Percentiles rank a stretch among this genome's conserved stretches.
phyloP scores from a whole-genome alignment of 1,139 yeast genomes.

The Taphrina pruni region DNA sequence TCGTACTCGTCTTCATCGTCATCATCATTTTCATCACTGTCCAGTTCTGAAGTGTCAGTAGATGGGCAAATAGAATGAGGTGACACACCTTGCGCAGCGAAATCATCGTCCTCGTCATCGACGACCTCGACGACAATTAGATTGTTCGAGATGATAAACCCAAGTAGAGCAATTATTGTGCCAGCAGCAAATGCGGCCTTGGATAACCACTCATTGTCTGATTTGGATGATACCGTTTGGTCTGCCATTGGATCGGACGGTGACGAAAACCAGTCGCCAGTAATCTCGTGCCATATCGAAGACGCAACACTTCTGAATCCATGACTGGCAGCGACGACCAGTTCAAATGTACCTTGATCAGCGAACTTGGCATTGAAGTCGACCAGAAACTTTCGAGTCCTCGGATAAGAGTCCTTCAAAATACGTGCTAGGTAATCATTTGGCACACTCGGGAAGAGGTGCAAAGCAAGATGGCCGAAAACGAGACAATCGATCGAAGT shows the following conservation, averaged over 20 bases:
- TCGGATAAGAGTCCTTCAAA: constrained; percentile 27
- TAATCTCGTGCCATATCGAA: constrained; percentile 2
- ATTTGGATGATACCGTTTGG: not conserved
- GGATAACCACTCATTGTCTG: constrained; percentile 17
- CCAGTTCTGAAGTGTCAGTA: not conserved
- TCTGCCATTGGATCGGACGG: not conserved
- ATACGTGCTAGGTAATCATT: constrained; percentile 44
- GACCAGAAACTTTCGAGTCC: constrained; percentile 28
- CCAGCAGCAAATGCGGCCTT: constrained; percentile 20
- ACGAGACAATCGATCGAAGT: constrained; percentile 40
- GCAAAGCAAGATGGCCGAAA: constrained; percentile 38
- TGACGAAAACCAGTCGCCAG: not conserved
- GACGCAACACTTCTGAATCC: not conserved
- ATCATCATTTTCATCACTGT: constrained; percentile 16
- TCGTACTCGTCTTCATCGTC: constrained; percentile 8
- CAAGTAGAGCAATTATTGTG: constrained; percentile 13
- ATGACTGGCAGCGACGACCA: not conserved
- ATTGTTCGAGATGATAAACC: constrained; percentile 16
- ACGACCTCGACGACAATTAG: constrained; percentile 24
- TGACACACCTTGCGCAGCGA: not conserved
- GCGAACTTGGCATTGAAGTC: constrained; percentile 13
- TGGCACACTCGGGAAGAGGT: constrained; percentile 46
- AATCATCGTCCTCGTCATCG: constrained; percentile 21
- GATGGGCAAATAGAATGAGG: not conserved
- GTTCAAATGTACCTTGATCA: not conserved